Evolutionary conservation across 2,329 filamentous ascomycete genomes (phyloP).

Genomic region (Colletotrichum magnum): DNA sequence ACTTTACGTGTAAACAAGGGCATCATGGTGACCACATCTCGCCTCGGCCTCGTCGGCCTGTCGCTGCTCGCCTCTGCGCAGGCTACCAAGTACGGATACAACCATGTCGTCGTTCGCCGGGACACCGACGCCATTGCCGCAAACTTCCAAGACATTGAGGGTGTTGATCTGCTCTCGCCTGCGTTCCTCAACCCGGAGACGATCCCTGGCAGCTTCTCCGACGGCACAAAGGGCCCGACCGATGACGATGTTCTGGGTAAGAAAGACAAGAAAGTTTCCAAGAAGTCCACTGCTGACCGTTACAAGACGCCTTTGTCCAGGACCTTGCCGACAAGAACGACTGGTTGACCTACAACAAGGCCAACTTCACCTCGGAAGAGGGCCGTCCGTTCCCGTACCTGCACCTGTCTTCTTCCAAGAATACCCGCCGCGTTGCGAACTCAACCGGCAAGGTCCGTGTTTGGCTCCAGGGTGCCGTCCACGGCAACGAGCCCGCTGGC

Average conservation of each 20-base stretch:
- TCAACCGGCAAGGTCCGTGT: slow-evolving; percentile 47
- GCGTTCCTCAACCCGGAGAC: slow-evolving; percentile 44
- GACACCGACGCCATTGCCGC: slow-evolving; percentile 35
- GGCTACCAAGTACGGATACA: slow-evolving; percentile 41
- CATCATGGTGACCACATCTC: slow-evolving; percentile 25
- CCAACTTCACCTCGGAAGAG: slow-evolving; percentile 44
- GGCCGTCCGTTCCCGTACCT: slow-evolving; percentile 44
- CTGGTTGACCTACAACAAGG: slow-evolving; percentile 45
- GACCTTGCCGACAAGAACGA: slow-evolving; percentile 44
- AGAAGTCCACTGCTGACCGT: not conserved
- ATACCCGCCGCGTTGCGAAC: slow-evolving; percentile 23
- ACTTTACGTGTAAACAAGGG: not conserved
- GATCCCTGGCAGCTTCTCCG: slow-evolving; percentile 44
- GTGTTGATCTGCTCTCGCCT: slow-evolving; percentile 45
- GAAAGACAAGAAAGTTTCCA: not conserved
- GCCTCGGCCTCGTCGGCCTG: slow-evolving; percentile 36
- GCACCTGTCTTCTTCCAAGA: slow-evolving; percentile 35
- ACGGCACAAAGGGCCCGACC: slow-evolving; percentile 49
- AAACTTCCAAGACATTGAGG: slow-evolving; percentile 36
- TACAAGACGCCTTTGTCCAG: slow-evolving; percentile 42
- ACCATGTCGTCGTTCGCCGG: slow-evolving; percentile 36
- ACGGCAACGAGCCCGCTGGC: slow-evolving; percentile 51
- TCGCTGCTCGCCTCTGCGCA: slow-evolving; percentile 26
- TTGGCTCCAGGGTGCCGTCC: slow-evolving; percentile 50
- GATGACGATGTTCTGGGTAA: slow-evolving; percentile 39